Conservation (phyloP, 495 filamentous ascomycete genomes). For the Neohortaea acidophila region DNA sequence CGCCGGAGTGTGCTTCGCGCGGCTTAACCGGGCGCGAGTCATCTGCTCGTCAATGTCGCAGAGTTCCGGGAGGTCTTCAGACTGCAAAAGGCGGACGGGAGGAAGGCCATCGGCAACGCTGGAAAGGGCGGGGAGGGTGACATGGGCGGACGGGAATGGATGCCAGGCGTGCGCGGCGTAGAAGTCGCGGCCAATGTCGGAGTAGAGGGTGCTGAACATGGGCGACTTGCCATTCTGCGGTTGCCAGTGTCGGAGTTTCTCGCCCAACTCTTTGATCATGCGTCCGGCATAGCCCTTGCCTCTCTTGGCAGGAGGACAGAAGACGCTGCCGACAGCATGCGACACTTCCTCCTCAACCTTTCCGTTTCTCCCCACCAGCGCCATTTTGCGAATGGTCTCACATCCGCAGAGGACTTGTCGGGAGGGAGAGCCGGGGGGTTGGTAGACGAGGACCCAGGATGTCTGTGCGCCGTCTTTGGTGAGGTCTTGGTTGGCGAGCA, state of each 20-base stretch:
- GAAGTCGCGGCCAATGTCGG: conserved; percentile 89
- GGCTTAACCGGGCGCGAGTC: conserved; percentile 29
- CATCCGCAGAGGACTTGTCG: conserved; percentile 63
- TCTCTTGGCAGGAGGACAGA: conserved; percentile 54
- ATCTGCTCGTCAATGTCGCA: conserved; percentile 42
- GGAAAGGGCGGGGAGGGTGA: conserved; percentile 40
- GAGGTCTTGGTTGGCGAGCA: conserved; percentile 49
- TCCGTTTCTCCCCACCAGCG: conserved; percentile 33
- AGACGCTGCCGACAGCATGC: conserved; percentile 79
- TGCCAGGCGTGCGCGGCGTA: conserved; percentile 74
- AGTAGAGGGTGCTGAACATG: conserved; percentile 65
- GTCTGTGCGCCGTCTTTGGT: conserved; percentile 61
- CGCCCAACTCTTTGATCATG: conserved; percentile 47
- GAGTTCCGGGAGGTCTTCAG: conserved; percentile 39
- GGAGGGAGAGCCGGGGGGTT: conserved; percentile 21
- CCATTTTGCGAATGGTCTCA: conserved; percentile 68
- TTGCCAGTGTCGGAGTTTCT: conserved; percentile 38
- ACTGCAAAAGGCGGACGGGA: conserved; percentile 28
- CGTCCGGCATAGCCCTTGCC: conserved; percentile 66
- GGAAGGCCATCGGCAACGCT: conserved; percentile 24
- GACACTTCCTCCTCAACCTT: conserved; percentile 48
- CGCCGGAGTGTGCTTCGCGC: conserved; percentile 24
- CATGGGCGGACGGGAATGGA: conserved; percentile 53
- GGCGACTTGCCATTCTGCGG: conserved; percentile 29
- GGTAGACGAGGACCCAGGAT: conserved; percentile 71